A percentile compares a stretch with the other conserved stretches of the same genome.
These are phyloP conservation scores for Petasospora fabianii DNA, from an alignment of 1,139 yeast species.

Conservation along the genomic window DNA sequence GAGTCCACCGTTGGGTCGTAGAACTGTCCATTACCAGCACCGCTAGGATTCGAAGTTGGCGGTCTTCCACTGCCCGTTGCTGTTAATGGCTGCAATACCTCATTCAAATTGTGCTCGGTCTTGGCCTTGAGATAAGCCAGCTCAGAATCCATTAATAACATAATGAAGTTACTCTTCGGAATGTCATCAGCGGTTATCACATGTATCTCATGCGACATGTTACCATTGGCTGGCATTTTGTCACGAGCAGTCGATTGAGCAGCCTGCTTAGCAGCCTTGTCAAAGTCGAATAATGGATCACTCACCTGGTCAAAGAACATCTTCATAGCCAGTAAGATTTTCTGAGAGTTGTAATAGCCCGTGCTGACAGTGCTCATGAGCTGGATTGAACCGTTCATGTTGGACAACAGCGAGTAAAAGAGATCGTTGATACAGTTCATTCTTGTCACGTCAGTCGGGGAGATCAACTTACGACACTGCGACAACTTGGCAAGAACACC, in stretches of 20 bases:
- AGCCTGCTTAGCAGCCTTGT: slow-evolving; percentile 10
- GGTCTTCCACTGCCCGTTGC: slow-evolving; percentile 1
- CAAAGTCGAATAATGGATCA: slow-evolving; percentile 22
- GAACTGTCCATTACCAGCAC: slow-evolving; percentile 17
- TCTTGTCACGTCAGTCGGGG: slow-evolving; percentile 8
- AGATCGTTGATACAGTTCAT: slow-evolving; percentile 13
- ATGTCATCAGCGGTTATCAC: slow-evolving; percentile 18
- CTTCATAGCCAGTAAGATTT: slow-evolving; percentile 14
- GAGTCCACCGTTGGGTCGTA: slow-evolving; percentile 16
- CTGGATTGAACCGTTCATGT: slow-evolving; percentile 20
- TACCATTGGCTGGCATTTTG: no score
- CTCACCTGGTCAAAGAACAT: slow-evolving; percentile 16
- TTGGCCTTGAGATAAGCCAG: slow-evolving; percentile 14
- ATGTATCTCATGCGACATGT: slow-evolving; percentile 15
- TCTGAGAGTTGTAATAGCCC: slow-evolving; percentile 20
- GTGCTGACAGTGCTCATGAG: slow-evolving; percentile 15
- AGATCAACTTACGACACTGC: slow-evolving; percentile 15
- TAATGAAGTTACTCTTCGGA: slow-evolving; percentile 19
- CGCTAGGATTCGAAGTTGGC: slow-evolving; percentile 12
- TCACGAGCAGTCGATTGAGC: no score
- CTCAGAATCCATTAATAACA: slow-evolving; percentile 19
- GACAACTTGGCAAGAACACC: slow-evolving; percentile 13
- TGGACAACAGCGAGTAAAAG: slow-evolving; percentile 8
- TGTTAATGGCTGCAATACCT: slow-evolving; percentile 20
- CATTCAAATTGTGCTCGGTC: slow-evolving; percentile 13